A percentile compares a stretch with the other conserved stretches of the same genome.
These are phyloP conservation scores for Raddia distichophylla DNA, from an alignment of 176 grass and related monocot species.

Conservation along the genomic window DNA sequence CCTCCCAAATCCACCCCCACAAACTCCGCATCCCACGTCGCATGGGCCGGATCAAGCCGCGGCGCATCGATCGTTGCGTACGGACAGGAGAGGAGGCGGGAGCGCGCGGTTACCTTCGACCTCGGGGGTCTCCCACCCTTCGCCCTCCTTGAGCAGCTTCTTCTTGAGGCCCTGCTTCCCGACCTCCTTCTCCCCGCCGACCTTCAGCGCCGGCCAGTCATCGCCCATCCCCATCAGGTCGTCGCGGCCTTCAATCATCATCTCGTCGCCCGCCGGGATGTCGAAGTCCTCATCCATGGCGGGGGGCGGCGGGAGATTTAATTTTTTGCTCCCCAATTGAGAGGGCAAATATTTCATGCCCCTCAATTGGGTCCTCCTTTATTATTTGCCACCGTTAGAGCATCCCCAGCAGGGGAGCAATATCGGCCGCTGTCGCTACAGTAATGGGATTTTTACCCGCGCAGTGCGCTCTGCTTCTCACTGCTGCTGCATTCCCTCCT, in stretches of 20 bases:
- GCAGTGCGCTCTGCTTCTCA: too few relatives aligned
- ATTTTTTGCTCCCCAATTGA: too few relatives aligned
- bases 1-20: neutral
- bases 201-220: conserved; percentile 62
- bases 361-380: too few relatives aligned
- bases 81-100: neutral
- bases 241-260: conserved; percentile 34
- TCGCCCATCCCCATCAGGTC: conserved; percentile 51
- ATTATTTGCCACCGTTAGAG: too few relatives aligned
- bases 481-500: too few relatives aligned
- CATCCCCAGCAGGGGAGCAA: too few relatives aligned
- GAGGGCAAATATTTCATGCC: too few relatives aligned
- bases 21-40: neutral
- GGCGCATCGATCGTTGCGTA: neutral
- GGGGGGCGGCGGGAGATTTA: neutral
- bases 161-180: conserved; percentile 93
- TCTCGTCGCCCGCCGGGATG: conserved; percentile 39
- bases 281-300: conserved; percentile 94
- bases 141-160: conserved; percentile 88
- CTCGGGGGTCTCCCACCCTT: conserved; percentile 82
- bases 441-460: too few relatives aligned
- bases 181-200: conserved; percentile 95
- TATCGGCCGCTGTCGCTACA: too few relatives aligned
- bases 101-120: conserved; percentile 66
- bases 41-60: neutral